Percentiles rank a stretch among this genome's conserved stretches.
Conservation (phyloP, 2,329 filamentous ascomycete species). For the Colletotrichum higginsianum region DNA sequence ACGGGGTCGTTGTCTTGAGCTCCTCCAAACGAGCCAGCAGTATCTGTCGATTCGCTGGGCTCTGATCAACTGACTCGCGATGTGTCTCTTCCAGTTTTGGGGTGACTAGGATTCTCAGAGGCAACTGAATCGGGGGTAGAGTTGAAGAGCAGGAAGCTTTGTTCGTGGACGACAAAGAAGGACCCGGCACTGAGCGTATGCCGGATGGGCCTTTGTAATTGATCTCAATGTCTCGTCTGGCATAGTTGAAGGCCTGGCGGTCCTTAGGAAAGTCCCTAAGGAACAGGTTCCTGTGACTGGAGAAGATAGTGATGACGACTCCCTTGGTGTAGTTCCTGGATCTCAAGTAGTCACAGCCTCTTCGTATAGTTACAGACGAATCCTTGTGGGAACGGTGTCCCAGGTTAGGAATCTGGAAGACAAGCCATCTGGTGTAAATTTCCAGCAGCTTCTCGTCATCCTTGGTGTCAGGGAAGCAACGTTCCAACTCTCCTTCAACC, state of each 20-base stretch:
- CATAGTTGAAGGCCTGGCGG: slow-evolving; percentile 25
- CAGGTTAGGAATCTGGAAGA: slow-evolving; percentile 17
- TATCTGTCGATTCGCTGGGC: not conserved
- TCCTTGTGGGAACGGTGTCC: not conserved
- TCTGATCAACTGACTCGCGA: not conserved
- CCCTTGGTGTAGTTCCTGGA: slow-evolving; percentile 34
- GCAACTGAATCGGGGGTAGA: not conserved
- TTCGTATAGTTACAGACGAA: slow-evolving; percentile 27
- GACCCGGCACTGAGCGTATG: not conserved
- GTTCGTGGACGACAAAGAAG: not conserved
- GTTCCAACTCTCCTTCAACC: slow-evolving; percentile 19
- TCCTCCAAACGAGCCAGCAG: not conserved
- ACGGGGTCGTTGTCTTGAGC: not conserved
- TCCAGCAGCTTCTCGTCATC: slow-evolving; percentile 18
- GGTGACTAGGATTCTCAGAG: not conserved
- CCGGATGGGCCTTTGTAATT: slow-evolving; percentile 26
- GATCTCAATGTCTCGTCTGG: slow-evolving; percentile 38
- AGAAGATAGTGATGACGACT: slow-evolving; percentile 41
- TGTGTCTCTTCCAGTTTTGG: not conserved
- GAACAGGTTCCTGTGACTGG: slow-evolving; percentile 36
- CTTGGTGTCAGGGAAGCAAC: slow-evolving; percentile 4
- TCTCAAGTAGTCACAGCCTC: slow-evolving; percentile 43
- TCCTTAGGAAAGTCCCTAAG: not conserved
- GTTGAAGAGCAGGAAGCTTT: not conserved
- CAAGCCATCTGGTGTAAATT: slow-evolving; percentile 33